Evolutionary conservation across 768 basidiomycete genomes (phyloP), one percentile per base, ranked within the genome.

Genomic region (Hygrocybe coccinea): DNA sequence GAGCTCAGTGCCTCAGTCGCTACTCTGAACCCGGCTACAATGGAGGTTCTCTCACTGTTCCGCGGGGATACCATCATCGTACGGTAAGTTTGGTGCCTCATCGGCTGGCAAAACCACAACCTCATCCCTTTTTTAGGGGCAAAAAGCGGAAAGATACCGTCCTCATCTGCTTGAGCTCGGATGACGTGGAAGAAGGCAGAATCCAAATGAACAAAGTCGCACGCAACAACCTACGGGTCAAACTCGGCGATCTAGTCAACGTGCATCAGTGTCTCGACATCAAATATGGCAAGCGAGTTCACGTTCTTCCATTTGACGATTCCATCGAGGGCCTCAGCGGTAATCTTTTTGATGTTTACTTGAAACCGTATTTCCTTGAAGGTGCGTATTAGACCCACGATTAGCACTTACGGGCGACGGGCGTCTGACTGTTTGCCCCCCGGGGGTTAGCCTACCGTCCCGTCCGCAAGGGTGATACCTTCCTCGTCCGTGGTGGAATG

Each of bases 191-290:
- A 64, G 97, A 98, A 73, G 95, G 97, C 56, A 91, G 91, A 69
- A 95, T 99, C 60, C 95, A 97, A 65, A 77, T 99, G 75, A 99
- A 99, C 86, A 98, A 98, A 74, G 97, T 99, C 35, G 97, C 97
- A n/a, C 91, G 97, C 56, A 95, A 97, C 77, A 98, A 99, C 75
- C 75, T 98, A 46, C 91, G 95, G 54, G 92, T 98, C 63, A 98
- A 97, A 77, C 86, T 98, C 41, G 95, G 91, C 41, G 97, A 99
- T 71, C 80, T 98, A 54, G 93, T 93, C 68, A 91, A 90, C 59
- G 94, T 99, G 1, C 95, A 98, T 71, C 85, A 91, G 65, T 97
- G 95, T 69, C 82, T 88, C 57, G 95, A 98, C 66, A 97, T 98
- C 80, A 97, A 97, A 74, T 99, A 99, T 71, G 97, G 97, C 61